phyloP scores from a whole-genome alignment of 371 early-diverging fungal species.

The Apophysomyces trapeziformis region DNA sequence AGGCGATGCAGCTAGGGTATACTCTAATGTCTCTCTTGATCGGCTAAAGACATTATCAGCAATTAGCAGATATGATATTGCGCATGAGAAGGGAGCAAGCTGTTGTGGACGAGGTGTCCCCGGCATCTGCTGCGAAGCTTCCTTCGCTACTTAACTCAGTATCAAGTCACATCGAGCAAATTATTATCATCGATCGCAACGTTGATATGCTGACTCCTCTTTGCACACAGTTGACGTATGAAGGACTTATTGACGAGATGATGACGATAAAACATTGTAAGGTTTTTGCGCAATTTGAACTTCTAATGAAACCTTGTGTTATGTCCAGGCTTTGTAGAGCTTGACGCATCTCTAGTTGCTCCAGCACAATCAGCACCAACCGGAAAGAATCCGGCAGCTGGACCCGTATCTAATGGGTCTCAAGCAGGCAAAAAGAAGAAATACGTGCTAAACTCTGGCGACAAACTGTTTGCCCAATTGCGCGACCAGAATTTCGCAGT shows the following conservation, averaged over 20 bases:
- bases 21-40: background rate
- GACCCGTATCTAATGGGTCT: conserved; percentile 21
- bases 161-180: conserved; percentile 82
- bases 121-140: conserved; percentile 44
- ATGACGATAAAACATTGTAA: conserved; percentile 70
- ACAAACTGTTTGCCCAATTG: conserved; percentile 78
- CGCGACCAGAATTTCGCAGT: conserved; percentile 91
- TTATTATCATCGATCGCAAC: conserved; percentile 88
- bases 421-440: conserved; percentile 72
- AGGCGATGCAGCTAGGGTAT: conserved; percentile 81
- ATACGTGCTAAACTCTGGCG: conserved; percentile 77
- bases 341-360: conserved; percentile 55
- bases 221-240: conserved; percentile 93
- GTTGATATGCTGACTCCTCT: conserved; percentile 91
- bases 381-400: conserved; percentile 18
- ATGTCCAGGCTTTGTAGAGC: conserved; percentile 60
- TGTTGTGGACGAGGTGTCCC: conserved; percentile 54
- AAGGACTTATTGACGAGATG: conserved; percentile 88
- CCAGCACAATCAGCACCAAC: conserved; percentile 38
- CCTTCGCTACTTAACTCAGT: conserved; percentile 48
- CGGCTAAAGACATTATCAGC: conserved; percentile 29
- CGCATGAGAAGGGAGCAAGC: conserved; percentile 85
- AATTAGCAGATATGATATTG: conserved; percentile 78
- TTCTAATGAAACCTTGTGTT: background rate
- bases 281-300: background rate